Evolutionary conservation across 176 grass and related monocot genomes (phyloP).

Genomic region (Carex littledalei): DNA sequence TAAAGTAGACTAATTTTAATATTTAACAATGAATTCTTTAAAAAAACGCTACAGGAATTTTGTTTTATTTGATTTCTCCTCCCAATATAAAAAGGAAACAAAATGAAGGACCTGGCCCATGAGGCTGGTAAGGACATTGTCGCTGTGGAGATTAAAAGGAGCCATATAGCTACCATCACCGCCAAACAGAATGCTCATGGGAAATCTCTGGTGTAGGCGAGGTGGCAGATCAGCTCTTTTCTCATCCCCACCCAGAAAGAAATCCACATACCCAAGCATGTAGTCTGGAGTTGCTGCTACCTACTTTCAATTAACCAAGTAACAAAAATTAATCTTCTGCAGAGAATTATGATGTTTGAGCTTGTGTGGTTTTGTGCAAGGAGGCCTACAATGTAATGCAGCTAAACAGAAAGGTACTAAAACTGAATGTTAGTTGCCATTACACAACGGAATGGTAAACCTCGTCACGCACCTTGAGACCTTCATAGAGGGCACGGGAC

Average conservation of each 20-base stretch:
- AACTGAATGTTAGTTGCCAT: neutral
- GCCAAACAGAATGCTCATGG: constrained; percentile 87
- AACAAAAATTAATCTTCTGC: neutral
- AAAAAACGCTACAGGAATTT: neutral
- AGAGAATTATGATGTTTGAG: neutral
- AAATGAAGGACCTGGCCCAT: constrained; percentile 70
- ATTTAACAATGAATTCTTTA: neutral
- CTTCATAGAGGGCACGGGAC: constrained; percentile 98
- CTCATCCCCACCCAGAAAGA: constrained; percentile 98
- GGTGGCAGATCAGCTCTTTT: constrained; percentile 97
- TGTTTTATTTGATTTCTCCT: neutral
- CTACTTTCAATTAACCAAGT: constrained; percentile 23
- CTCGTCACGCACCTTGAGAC: constrained; percentile 69
- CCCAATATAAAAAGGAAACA: neutral
- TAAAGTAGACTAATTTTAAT: neutral
- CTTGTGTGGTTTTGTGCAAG: neutral
- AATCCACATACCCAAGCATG: constrained; percentile 97
- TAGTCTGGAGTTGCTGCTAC: constrained; percentile 90
- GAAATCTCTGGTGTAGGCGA: constrained; percentile 88
- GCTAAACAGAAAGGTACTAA: neutral
- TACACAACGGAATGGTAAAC: neutral
- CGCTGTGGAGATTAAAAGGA: constrained; percentile 92
- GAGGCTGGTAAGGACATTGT: constrained; percentile 96
- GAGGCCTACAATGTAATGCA: neutral
- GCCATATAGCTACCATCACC: constrained; percentile 99